Evolutionary conservation across 1,284 basidiomycete species (phyloP), one percentile per base, ranked within the genome.

Genomic region (Trichosporon asahii): DNA sequence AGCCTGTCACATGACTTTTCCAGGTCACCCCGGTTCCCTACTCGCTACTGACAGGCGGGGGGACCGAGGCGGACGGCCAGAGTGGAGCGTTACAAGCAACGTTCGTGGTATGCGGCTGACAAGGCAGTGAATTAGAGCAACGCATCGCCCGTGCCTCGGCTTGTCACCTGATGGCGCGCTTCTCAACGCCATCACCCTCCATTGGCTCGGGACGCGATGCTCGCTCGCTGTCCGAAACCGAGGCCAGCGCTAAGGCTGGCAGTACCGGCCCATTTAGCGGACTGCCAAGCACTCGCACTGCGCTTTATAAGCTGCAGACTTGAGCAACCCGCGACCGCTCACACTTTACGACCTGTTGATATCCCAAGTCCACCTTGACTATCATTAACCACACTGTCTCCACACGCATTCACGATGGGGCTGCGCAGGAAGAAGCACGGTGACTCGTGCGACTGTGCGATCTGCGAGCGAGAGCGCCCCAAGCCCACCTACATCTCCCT

Each of bases 401-500:
- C 49, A 2, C n/a, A 11, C 49, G 25, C 49, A 12, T 53, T 33
- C 27, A 31, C 5, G 57, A 33, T 61, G 57, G 57, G 57, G 18
- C 57, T 61, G 57, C 57, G 57, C 57, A 61, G 27, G n/a, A 61
- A 31, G 7, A 61, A 61, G 57, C 57, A 61, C 29, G 57, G 18
- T 1, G 57, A 61, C 27, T 31, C 57, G 29, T 61, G 57, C 29
- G 18, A 61, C 21, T 61, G 57, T 31, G 27, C 57, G 4, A 31
- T 61, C 57, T 61, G 57, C 27, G 27, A 61, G 57, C 57, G 29
- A 14, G 18, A 29, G 57, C 57, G 57, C 57, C 57, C 57, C 27
- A 18, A 31, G 29, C 27, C 57, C 2, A 7, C 57, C 15, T 61
- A 61, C 29, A 21, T 61, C 29, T 33, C 57, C 15, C 29, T 33